Conservation (phyloP, 73 alveolate species). For the Durusdinium trenchii region DNA sequence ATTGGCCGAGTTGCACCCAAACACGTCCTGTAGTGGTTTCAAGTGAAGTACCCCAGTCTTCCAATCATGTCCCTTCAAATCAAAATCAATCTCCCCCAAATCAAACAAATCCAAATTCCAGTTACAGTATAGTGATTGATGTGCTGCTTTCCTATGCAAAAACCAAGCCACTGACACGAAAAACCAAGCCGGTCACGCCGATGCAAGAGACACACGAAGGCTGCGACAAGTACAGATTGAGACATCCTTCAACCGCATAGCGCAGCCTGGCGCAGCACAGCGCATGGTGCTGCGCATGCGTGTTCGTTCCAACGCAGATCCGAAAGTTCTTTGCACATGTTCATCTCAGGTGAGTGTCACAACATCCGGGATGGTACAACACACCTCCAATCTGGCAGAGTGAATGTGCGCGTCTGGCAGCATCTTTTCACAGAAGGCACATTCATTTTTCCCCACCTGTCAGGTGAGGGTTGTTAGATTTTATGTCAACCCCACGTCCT, state of each 20-base stretch:
- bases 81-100: too few relatives aligned
- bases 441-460: too few relatives aligned
- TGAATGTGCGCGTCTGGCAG: background rate
- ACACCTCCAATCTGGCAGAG: background rate
- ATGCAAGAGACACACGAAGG: conserved; percentile 45
- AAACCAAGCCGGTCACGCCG: background rate
- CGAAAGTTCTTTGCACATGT: background rate
- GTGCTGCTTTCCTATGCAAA: too few relatives aligned
- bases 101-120: too few relatives aligned
- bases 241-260: background rate
- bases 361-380: background rate
- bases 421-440: background rate
- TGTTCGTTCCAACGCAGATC: background rate
- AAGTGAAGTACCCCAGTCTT: too few relatives aligned
- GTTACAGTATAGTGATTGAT: too few relatives aligned
- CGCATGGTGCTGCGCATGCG: background rate
- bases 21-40: too few relatives aligned
- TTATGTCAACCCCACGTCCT: too few relatives aligned
- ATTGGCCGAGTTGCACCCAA: too few relatives aligned
- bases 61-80: too few relatives aligned
- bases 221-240: conserved; percentile 15
- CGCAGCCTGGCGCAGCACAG: background rate
- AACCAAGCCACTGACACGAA: background rate
- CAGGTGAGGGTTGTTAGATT: too few relatives aligned
- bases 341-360: background rate